phyloP scores from a whole-genome alignment of 768 basidiomycete genomes.

The Russula abietina region DNA sequence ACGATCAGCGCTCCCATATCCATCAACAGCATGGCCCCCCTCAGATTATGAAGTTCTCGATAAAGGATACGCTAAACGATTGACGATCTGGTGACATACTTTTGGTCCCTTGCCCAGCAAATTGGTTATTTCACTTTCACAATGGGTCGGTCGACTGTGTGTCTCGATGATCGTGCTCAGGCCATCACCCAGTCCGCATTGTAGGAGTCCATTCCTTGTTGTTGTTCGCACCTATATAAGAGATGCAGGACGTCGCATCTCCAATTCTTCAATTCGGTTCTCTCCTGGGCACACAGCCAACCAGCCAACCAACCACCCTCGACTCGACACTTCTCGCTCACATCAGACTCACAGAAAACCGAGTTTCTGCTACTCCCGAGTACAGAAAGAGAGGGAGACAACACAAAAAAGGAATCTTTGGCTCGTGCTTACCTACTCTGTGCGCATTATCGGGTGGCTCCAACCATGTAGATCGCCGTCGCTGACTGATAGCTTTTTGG shows the following conservation, averaged over 20 bases:
- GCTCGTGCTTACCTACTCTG: neutral
- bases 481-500: conserved; percentile 16
- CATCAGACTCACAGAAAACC: neutral
- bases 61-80: neutral
- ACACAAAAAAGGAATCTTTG: neutral
- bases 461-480: conserved; percentile 14
- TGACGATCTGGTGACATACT: conserved; percentile 12
- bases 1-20: conserved; percentile 17
- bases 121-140: conserved; percentile 6
- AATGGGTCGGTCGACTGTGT: conserved; percentile 1
- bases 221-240: conserved; percentile 18
- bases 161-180: conserved; percentile 7
- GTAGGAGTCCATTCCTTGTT: conserved; percentile 5
- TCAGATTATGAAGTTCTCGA: neutral
- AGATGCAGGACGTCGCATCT: conserved; percentile 16
- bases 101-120: conserved; percentile 3
- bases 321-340: neutral
- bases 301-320: neutral
- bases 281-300: neutral
- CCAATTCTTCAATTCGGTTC: conserved; percentile 6
- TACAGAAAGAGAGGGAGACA: neutral
- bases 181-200: conserved; percentile 17
- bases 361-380: neutral
- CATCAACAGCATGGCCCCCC: neutral
- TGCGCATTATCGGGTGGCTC: conserved; percentile 7